Evolutionary conservation across 2,329 filamentous ascomycete species (phyloP), one percentile per base, ranked within the genome.

Genomic region (Dactylonectria macrodidyma): DNA sequence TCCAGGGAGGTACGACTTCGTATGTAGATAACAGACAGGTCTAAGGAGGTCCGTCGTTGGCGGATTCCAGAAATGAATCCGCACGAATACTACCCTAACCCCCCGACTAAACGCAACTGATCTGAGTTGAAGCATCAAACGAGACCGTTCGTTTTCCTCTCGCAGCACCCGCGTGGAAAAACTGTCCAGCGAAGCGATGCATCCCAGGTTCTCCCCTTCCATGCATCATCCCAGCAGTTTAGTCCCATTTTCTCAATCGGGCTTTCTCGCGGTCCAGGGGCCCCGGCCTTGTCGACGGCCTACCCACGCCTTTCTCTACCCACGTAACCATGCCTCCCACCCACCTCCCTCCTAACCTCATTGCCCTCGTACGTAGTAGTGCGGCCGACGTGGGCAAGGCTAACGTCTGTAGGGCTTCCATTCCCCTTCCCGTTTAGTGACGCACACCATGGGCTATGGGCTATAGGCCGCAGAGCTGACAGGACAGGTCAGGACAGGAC

Each of bases 381-480:
- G 57, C 52, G 56, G 46, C 46, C 57, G 33, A 57, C 51, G 50
- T 61, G 57, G 57, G 57, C 62, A 44, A 65, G 62, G 62, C 62
- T 65, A 65, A 65, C 61, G 62, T 65, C 36, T 48, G 48, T 54
- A 60, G 50, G 57, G 56, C 62, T 61, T 65, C 62, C 56, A 60
- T 60, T 56, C 62, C 62, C 51, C 46, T 65, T 60, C 57, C 57
- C 46, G 57, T 60, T 60, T 51, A 61, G 57, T 60, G 57, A 65
- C 50, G 55, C 54, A 59, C 56, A 59, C 62, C 47, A 59, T 64
- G 38, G 44, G 19, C 19, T 19, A 19, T 19, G 19, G 19, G 19
- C 19, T 19, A 19, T 19, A 19, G 19, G 38, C 30, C 50, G 41
- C 36, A 50, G 36, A 36, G 48, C 55, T 64, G 62, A 47, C 62